Evolutionary conservation across 1,284 basidiomycete genomes (phyloP), one percentile per base, ranked within the genome.

Genomic region (Microbotryum violaceum): DNA sequence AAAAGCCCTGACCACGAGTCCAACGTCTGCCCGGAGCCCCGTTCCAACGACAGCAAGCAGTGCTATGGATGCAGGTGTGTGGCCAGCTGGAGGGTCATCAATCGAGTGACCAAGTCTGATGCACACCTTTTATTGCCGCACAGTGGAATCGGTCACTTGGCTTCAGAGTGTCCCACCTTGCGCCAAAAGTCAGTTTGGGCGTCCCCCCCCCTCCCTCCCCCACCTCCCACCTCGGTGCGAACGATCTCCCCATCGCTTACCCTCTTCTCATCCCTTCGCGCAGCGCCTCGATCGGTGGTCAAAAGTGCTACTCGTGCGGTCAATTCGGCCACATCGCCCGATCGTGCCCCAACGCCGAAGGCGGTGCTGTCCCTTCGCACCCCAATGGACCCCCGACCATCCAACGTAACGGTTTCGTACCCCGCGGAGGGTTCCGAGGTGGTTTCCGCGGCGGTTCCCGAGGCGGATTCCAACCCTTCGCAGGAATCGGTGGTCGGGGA

Each of bases 1-100:
- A 84, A 87, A 70, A 86, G 89, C 75, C 87, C 88, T 16, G 89
- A 89, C 37, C 90, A 92, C 73, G 89, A 92, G 77, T 89, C 87
- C 44, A 85, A 86, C 63, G 84, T 85, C 62, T 93, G 90, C 75
- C 87, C 89, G 49, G 84, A 84, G 70, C 90, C 89, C 55, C 83
- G 89, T 66, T 86, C 84, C 25, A 82, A 81, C 54, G 80, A 83
- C 61, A 82, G 84, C 58, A 89, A 88, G 77, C 86, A 88, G 74
- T 86, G 87, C 74, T 88, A 87, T 74, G 83, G 82, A 29, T 88
- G 86, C 73, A 85, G 51, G 51, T 53, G 3, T 7, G 86, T 45
- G 86, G 86, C 49, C 31, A 8, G 81, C 88, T 56, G 86, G 86
- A 64, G 83, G 86, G 74, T 88, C 86, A 20, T n/a, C 33, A 25